phyloP scores from a whole-genome alignment of 2,329 filamentous ascomycete species.

The Colletotrichum shisoi region DNA sequence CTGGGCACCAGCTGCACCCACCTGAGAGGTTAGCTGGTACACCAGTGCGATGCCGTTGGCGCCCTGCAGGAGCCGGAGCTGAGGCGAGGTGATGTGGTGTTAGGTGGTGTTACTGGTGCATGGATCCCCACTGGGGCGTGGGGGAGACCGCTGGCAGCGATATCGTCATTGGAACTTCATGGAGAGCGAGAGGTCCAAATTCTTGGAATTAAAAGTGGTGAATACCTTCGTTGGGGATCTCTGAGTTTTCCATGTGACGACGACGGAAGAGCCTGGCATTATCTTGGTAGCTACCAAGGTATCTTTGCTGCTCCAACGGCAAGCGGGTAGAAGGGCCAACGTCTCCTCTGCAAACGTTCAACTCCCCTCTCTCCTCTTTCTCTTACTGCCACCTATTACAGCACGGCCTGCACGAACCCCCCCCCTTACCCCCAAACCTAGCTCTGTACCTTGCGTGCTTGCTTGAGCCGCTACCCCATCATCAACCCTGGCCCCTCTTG shows the following conservation, averaged over 20 bases:
- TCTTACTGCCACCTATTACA: slow-evolving; percentile 4
- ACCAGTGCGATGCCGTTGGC: slow-evolving; percentile 9
- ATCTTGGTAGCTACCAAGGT: neutral
- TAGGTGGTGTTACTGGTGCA: neutral
- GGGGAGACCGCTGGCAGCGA: slow-evolving; percentile 25
- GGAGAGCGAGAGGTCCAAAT: slow-evolving; percentile 16
- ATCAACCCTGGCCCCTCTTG: slow-evolving; percentile 13
- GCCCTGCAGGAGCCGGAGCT: neutral
- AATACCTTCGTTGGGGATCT: neutral
- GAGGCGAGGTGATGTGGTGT: neutral
- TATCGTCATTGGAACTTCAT: slow-evolving; percentile 33
- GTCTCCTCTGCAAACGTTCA: slow-evolving; percentile 1
- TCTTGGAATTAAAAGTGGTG: slow-evolving; percentile 23
- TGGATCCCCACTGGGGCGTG: slow-evolving; percentile 10
- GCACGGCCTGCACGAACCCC: no score
- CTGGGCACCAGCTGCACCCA: slow-evolving; percentile 9
- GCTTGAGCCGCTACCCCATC: slow-evolving; percentile 9
- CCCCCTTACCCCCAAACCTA: neutral
- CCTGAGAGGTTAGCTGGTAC: neutral
- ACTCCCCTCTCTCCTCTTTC: neutral
- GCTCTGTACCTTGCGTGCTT: slow-evolving; percentile 19
- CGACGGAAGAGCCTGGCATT: neutral
- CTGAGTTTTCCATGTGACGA: slow-evolving; percentile 18
- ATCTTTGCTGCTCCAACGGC: neutral
- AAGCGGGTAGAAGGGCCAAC: neutral